Conservation (phyloP, 2,329 filamentous ascomycete species). For the Penicillium expansum region DNA sequence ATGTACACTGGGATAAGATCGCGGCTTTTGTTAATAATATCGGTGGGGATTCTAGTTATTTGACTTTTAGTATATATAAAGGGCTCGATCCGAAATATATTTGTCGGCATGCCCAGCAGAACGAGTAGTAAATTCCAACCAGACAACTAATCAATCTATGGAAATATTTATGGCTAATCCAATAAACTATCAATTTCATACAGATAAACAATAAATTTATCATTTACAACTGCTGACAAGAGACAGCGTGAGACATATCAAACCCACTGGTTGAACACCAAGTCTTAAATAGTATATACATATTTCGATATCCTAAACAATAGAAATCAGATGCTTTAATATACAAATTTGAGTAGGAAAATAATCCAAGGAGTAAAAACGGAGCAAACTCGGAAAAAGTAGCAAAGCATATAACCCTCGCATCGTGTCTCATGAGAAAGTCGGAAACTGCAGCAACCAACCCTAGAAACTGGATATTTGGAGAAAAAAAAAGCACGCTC, state of each 20-base stretch:
- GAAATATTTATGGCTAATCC: background rate
- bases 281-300: background rate
- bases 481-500: constrained; percentile 4
- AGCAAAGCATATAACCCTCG: background rate
- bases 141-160: background rate
- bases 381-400: background rate
- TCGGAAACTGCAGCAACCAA: background rate
- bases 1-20: background rate
- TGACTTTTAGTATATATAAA: background rate
- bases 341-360: constrained; percentile 3
- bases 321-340: constrained; percentile 4
- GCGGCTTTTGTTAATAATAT: background rate
- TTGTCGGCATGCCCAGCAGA: background rate
- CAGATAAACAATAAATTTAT: background rate
- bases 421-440: constrained; percentile 18
- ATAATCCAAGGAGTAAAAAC: background rate
- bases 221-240: background rate
- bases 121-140: background rate
- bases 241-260: background rate
- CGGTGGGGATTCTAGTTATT: no score
- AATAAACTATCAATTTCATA: no score
- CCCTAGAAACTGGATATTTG: constrained; percentile 3
- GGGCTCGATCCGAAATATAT: background rate
- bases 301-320: background rate
- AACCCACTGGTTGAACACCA: background rate